A percentile compares a stretch with the other conserved stretches of the same genome.
phyloP scores from a whole-genome alignment of 169 alveolate genomes.

The Plasmodium relictum region DNA sequence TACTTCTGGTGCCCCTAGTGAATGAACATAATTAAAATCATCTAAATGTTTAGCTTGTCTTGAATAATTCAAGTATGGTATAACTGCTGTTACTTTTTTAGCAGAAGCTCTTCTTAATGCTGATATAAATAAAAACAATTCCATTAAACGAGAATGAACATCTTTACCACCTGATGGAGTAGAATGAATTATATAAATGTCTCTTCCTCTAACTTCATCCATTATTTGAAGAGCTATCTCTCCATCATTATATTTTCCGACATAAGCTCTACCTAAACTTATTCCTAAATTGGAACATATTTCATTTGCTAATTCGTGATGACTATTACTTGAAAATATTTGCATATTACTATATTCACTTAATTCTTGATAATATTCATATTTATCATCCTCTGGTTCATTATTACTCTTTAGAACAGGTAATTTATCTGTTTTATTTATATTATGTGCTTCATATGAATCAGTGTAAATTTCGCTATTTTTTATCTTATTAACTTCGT shows the following conservation, averaged over 20 bases:
- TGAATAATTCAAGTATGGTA: slow-evolving; percentile 93
- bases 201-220: slow-evolving; percentile 92
- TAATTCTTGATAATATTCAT: slow-evolving; percentile 77
- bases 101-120: slow-evolving; percentile 92
- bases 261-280: slow-evolving; percentile 83
- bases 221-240: slow-evolving; percentile 88
- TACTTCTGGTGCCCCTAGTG: slow-evolving; percentile 72
- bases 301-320: slow-evolving; percentile 83
- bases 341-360: slow-evolving; percentile 76
- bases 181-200: slow-evolving; percentile 89
- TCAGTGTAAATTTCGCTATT: slow-evolving; percentile 16
- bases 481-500: slow-evolving; percentile 53
- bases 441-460: slow-evolving; percentile 8
- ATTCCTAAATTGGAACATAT: slow-evolving; percentile 85
- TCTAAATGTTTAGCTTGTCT: slow-evolving; percentile 81
- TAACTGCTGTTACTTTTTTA: slow-evolving; percentile 89
- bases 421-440: slow-evolving; percentile 11
- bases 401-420: slow-evolving; percentile 11
- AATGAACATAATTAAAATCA: slow-evolving; percentile 55
- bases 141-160: slow-evolving; percentile 79
- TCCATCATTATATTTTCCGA: slow-evolving; percentile 92
- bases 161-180: slow-evolving; percentile 89
- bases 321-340: slow-evolving; percentile 81
- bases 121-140: slow-evolving; percentile 78
- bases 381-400: slow-evolving; percentile 52